Conservation (phyloP, 129 eudicot species). For the Smallanthus sonchifolius region DNA sequence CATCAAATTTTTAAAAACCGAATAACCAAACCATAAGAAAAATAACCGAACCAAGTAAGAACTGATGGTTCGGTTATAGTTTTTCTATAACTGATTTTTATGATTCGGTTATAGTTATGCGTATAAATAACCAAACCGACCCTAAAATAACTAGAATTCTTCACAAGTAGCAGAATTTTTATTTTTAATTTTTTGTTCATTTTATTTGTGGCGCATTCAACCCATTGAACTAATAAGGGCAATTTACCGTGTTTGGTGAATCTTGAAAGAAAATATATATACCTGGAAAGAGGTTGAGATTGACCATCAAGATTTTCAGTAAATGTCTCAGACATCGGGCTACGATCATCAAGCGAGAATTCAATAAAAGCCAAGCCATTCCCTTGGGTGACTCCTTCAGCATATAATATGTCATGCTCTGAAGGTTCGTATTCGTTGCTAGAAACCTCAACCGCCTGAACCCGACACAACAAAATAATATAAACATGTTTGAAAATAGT, state of each 20-base stretch:
- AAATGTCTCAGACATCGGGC: slow-evolving; percentile 92
- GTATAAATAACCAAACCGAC: too few species aligned
- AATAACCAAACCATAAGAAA: too few species aligned
- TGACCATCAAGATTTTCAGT: slow-evolving; percentile 69
- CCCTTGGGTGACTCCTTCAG: slow-evolving; percentile 97
- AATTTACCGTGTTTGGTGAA: too few species aligned
- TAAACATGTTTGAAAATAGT: background rate
- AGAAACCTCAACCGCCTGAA: slow-evolving; percentile 91
- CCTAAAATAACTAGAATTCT: background rate
- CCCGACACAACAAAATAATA: background rate
- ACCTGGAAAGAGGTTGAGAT: slow-evolving; percentile 78
- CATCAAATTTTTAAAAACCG: background rate
- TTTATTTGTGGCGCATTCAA: background rate
- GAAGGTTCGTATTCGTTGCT: slow-evolving; percentile 97
- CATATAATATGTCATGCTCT: slow-evolving; percentile 81
- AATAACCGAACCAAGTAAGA: too few species aligned
- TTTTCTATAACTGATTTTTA: too few species aligned
- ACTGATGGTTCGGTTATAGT: too few species aligned
- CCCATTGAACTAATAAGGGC: too few species aligned
- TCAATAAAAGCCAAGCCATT: slow-evolving; percentile 95
- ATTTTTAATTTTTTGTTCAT: background rate
- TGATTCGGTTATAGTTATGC: too few species aligned
- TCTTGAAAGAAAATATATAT: background rate
- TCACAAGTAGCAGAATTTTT: background rate
- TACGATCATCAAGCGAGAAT: slow-evolving; percentile 85